These are phyloP conservation scores for Chaetomium olivaceum DNA, from an alignment of 2,329 filamentous ascomycete species.

Conservation along the genomic window DNA sequence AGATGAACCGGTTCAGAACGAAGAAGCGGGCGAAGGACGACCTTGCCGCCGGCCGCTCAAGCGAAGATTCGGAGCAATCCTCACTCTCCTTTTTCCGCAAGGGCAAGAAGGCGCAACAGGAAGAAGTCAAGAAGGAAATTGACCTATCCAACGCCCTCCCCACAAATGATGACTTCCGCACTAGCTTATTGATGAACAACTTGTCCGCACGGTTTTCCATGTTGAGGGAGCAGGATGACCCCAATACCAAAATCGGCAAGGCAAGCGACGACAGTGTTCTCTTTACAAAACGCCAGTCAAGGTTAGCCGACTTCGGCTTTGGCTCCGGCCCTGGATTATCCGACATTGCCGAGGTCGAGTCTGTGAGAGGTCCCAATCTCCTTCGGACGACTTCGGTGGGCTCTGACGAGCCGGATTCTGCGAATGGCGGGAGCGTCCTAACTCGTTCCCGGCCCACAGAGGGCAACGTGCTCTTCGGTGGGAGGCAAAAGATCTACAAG, in stretches of 20 bases:
- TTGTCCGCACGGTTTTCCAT: constrained; percentile 95
- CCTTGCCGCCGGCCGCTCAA: constrained; percentile 44
- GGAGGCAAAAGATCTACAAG: constrained; percentile 93
- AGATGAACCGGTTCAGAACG: constrained; percentile 76
- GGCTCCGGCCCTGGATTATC: constrained; percentile 54
- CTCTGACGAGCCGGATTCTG: constrained; percentile 67
- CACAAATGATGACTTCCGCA: constrained; percentile 85
- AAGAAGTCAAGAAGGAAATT: constrained; percentile 64
- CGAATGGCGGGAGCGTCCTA: constrained; percentile 70
- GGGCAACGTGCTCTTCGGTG: constrained; percentile 91
- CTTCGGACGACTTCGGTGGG: constrained; percentile 65
- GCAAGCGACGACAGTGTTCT: constrained; percentile 94
- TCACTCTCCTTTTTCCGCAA: constrained; percentile 55
- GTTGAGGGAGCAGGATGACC: constrained; percentile 92
- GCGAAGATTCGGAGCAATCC: constrained; percentile 55
- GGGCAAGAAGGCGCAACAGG: constrained; percentile 55
- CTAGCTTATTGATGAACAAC: constrained; percentile 92
- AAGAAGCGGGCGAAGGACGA: constrained; percentile 71
- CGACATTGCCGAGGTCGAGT: constrained; percentile 91
- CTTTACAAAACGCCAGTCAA: constrained; percentile 77
- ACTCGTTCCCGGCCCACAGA: constrained; percentile 77
- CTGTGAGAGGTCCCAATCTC: constrained; percentile 63
- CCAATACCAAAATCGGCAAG: constrained; percentile 84
- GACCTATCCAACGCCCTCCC: constrained; percentile 76
- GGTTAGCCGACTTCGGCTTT: constrained; percentile 69